These are phyloP conservation scores for Lichina pygmaea DNA, from an alignment of 495 filamentous ascomycete genomes.

Conservation along the genomic window DNA sequence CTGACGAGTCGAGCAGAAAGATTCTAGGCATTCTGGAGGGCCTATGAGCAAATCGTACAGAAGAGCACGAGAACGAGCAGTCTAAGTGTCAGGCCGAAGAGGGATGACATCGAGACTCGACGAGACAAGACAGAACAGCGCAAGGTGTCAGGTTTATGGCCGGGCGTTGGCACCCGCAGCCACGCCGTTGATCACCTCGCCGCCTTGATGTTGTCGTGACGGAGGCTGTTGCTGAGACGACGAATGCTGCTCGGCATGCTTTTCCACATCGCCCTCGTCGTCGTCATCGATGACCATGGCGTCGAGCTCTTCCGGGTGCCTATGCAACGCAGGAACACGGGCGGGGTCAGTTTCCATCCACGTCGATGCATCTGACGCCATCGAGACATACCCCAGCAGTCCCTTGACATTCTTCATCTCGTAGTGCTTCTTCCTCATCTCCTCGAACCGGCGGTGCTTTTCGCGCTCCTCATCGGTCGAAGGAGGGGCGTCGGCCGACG, in stretches of 20 bases:
- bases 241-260: not conserved
- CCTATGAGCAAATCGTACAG: too few species aligned
- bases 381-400: slow-evolving; percentile 41
- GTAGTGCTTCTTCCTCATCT: slow-evolving; percentile 82
- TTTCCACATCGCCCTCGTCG: not conserved
- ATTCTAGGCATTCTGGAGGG: too few species aligned
- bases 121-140: too few species aligned
- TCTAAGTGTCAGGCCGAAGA: too few species aligned
- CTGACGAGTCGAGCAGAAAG: too few species aligned
- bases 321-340: not conserved
- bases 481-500: slow-evolving; percentile 18
- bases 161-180: too few species aligned
- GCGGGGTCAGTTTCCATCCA: not conserved
- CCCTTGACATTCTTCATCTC: slow-evolving; percentile 93
- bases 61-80: too few species aligned
- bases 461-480: slow-evolving; percentile 49
- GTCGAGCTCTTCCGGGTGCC: slow-evolving; percentile 4
- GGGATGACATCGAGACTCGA: too few species aligned
- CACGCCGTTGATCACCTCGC: too few species aligned
- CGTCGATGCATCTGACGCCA: not conserved
- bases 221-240: too few species aligned
- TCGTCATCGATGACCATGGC: slow-evolving; percentile 3
- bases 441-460: slow-evolving; percentile 78
- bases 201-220: too few species aligned
- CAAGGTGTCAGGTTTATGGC: too few species aligned